These are phyloP conservation scores for Syzygium aqueum DNA, from an alignment of 345 rosid genomes.

Conservation along the genomic window DNA sequence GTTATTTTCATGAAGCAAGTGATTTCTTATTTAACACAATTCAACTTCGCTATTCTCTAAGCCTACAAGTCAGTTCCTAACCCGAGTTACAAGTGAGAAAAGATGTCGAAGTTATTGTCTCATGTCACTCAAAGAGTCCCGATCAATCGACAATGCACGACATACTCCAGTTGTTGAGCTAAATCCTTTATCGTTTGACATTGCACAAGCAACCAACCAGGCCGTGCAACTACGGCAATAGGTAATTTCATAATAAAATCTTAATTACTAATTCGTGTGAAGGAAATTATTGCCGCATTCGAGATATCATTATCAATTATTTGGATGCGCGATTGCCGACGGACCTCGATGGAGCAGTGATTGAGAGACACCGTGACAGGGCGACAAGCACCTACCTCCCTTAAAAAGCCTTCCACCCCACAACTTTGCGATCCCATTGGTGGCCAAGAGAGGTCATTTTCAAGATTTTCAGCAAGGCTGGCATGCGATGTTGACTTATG, in stretches of 20 bases:
- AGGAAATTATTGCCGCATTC: fast-evolving
- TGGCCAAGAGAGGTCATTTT: not conserved
- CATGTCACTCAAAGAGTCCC: too few species aligned
- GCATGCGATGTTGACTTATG: too few species aligned
- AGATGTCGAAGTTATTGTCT: not conserved
- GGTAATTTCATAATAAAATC: too few species aligned
- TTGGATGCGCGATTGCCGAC: not conserved
- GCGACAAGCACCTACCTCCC: not conserved
- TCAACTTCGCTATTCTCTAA: not conserved
- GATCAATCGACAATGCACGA: not conserved
- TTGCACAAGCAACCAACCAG: not conserved
- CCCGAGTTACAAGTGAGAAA: not conserved
- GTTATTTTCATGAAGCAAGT: too few species aligned
- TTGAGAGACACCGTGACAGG: not conserved
- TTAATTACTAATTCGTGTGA: not conserved
- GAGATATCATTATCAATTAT: not conserved
- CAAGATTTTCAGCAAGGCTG: not conserved
- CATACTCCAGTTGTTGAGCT: fast-evolving
- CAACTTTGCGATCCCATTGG: not conserved
- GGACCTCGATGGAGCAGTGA: not conserved
- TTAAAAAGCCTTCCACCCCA: not conserved
- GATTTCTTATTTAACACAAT: not conserved
- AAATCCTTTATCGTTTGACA: not conserved
- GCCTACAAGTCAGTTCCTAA: not conserved
- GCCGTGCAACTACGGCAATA: too few species aligned